Conservation (phyloP, 495 filamentous ascomycete species). For the Penicillium angulare region DNA sequence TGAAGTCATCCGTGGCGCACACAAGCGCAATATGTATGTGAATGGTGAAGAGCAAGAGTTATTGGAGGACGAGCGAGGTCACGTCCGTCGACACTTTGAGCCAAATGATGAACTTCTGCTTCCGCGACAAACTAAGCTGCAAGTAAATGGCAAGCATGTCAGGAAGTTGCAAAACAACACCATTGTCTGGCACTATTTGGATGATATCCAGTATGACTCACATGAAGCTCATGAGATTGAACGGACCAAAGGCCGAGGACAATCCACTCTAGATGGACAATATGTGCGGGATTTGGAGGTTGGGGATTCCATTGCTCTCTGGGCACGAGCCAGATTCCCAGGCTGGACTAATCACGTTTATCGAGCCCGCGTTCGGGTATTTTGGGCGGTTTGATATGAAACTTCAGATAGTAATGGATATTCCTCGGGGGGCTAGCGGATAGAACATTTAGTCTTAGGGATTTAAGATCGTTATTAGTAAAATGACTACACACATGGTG, state of each 20-base stretch:
- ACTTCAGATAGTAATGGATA: background rate
- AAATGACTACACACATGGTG: too few relatives aligned
- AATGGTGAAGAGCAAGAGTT: constrained; percentile 16
- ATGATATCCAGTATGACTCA: constrained; percentile 46
- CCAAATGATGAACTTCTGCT: constrained; percentile 39
- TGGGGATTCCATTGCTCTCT: constrained; percentile 65
- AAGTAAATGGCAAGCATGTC: constrained; percentile 49
- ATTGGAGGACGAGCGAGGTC: constrained; percentile 15
- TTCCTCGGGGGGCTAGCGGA: too few relatives aligned
- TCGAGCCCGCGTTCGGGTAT: constrained; percentile 56
- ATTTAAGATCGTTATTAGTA: too few relatives aligned
- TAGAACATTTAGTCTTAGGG: too few relatives aligned
- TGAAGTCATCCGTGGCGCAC: constrained; percentile 38
- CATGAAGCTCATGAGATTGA: constrained; percentile 39
- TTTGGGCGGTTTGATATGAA: constrained; percentile 56
- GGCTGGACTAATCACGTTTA: constrained; percentile 61
- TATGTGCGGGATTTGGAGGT: constrained; percentile 56
- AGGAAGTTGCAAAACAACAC: constrained; percentile 33
- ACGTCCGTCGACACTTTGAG: constrained; percentile 17
- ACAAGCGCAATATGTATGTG: constrained; percentile 20
- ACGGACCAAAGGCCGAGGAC: constrained; percentile 46
- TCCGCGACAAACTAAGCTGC: constrained; percentile 45
- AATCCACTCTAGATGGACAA: constrained; percentile 52
- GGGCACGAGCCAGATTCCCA: constrained; percentile 61
- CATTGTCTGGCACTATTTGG: constrained; percentile 59